Evolutionary conservation across 169 alveolate species (phyloP).

Genomic region (Cryptosporidium sp.): DNA sequence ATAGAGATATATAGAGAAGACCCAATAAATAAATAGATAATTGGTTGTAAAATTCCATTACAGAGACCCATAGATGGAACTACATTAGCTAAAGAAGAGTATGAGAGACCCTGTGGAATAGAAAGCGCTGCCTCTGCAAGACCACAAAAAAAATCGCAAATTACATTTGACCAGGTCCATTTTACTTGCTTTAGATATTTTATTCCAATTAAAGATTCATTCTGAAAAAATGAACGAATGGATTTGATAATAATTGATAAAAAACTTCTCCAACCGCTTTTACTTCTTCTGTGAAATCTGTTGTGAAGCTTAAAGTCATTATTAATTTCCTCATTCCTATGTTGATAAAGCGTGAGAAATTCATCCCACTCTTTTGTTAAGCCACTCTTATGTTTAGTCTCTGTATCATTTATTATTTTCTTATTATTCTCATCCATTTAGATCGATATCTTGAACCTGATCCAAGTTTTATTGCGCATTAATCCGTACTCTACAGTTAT

Average conservation of each 20-base stretch:
- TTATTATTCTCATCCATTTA: conserved; percentile 21
- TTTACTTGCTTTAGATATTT: conserved; percentile 23
- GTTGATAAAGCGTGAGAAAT: conserved; percentile 35
- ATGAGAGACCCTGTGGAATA: conserved; percentile 65
- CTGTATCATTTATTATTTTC: not conserved
- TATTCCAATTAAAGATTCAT: conserved; percentile 58
- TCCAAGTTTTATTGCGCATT: not conserved
- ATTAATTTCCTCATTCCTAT: conserved; percentile 44
- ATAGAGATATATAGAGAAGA: conserved; percentile 54
- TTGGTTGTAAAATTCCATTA: conserved; percentile 62
- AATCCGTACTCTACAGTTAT: not conserved
- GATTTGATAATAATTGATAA: conserved; percentile 4
- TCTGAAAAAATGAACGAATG: conserved; percentile 19
- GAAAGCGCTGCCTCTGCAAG: conserved; percentile 73
- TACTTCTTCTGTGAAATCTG: conserved; percentile 44
- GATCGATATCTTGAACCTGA: not conserved
- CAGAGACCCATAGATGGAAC: conserved; percentile 68
- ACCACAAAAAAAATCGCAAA: conserved; percentile 65
- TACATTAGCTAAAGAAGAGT: conserved; percentile 52
- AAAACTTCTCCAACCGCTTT: conserved; percentile 57
- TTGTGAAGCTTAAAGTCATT: conserved; percentile 66
- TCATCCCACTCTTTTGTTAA: conserved; percentile 62
- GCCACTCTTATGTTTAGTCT: conserved; percentile 6
- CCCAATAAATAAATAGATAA: conserved; percentile 38
- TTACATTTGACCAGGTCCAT: conserved; percentile 36